phyloP scores from a whole-genome alignment of 345 rosid species.

The Excoecaria agallocha region DNA sequence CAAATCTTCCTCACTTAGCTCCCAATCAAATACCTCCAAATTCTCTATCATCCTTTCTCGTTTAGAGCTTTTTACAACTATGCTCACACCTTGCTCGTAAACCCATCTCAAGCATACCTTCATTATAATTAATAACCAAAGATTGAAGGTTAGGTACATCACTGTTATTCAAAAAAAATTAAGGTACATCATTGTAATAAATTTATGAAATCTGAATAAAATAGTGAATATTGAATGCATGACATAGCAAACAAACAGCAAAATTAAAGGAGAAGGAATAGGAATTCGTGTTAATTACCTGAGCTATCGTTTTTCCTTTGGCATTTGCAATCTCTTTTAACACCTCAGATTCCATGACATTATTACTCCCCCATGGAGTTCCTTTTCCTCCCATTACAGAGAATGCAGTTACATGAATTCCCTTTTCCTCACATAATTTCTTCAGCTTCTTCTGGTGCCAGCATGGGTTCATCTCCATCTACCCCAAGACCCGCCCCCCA shows the following conservation, averaged over 20 bases:
- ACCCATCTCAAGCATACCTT: conserved; percentile 38
- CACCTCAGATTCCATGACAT: conserved; percentile 26
- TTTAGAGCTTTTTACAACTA: conserved; percentile 29
- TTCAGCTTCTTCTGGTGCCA: conserved; percentile 42
- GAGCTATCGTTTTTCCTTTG: conserved; percentile 33
- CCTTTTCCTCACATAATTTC: conserved; percentile 30
- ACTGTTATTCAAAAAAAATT: too few relatives aligned
- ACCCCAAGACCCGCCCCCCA: too few relatives aligned
- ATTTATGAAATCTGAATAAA: too few relatives aligned
- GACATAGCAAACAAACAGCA: too few relatives aligned
- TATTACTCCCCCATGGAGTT: conserved; percentile 28
- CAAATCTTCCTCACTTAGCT: conserved; percentile 24
- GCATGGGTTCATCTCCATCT: conserved; percentile 40
- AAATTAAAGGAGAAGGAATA: too few relatives aligned
- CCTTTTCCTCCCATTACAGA: conserved; percentile 40
- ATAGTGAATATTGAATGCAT: too few relatives aligned
- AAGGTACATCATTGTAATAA: too few relatives aligned
- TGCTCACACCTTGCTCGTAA: conserved; percentile 35
- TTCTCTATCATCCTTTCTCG: conserved; percentile 20
- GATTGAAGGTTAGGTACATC: too few relatives aligned
- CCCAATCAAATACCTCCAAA: conserved; percentile 32
- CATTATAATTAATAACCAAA: not conserved
- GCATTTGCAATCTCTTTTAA: conserved; percentile 33
- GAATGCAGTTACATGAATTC: conserved; percentile 31
- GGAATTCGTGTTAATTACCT: conserved; percentile 18